phyloP scores from a whole-genome alignment of 441 rosid species.

The Mallotus japonicus region DNA sequence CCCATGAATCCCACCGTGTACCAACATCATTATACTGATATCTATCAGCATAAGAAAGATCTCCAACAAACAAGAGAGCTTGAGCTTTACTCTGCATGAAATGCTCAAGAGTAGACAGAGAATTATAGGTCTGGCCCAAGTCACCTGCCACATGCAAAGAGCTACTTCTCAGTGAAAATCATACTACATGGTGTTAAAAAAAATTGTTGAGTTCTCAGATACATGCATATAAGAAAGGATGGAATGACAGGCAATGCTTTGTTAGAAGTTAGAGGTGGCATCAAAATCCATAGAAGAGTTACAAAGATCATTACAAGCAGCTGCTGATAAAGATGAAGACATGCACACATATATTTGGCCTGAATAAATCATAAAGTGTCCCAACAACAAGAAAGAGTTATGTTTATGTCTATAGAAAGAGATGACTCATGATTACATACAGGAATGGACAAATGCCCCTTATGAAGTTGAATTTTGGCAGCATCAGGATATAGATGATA shows the following conservation, averaged over 20 bases:
- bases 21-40: constrained; percentile 52
- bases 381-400: background rate
- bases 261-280: background rate
- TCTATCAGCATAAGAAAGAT: constrained; percentile 63
- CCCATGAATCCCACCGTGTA: constrained; percentile 64
- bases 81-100: constrained; percentile 51
- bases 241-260: background rate
- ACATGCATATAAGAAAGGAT: background rate
- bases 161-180: background rate
- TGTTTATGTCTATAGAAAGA: background rate
- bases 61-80: constrained; percentile 57
- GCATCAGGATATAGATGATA: background rate
- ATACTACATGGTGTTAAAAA: background rate
- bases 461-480: background rate
- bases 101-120: constrained; percentile 58
- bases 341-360: background rate
- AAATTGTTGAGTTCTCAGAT: background rate
- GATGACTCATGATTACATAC: background rate
- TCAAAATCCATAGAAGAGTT: background rate
- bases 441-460: background rate
- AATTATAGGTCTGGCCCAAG: constrained; percentile 62
- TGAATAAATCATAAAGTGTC: background rate
- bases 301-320: background rate
- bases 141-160: constrained; percentile 44
- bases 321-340: background rate